Conservation (phyloP, 352 stramenopile genomes). For the Pythium sp. region DNA sequence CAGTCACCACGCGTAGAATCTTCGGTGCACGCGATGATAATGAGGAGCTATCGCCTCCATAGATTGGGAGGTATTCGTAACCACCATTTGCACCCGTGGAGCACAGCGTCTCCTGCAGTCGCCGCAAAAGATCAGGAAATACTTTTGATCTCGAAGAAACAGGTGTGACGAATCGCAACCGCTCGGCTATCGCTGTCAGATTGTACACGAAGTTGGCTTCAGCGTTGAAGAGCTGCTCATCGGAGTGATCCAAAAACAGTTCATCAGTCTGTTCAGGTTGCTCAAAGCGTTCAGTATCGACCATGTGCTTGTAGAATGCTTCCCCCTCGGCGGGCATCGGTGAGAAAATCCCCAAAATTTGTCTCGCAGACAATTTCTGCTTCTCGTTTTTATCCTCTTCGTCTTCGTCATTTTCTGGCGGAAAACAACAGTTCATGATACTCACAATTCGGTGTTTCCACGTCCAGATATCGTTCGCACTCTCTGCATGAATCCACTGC, state of each 20-base stretch:
- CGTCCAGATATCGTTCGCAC: slow-evolving; percentile 7
- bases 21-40: not conserved
- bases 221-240: slow-evolving; percentile 29
- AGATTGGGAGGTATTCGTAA: slow-evolving; percentile 22
- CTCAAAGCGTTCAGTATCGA: not conserved
- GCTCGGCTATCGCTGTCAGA: slow-evolving; percentile 30
- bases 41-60: not conserved
- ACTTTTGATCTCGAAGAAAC: slow-evolving; percentile 10
- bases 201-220: slow-evolving; percentile 34
- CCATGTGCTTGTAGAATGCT: slow-evolving; percentile 3
- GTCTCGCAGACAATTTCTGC: not conserved
- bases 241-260: slow-evolving; percentile 1
- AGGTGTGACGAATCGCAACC: slow-evolving; percentile 23
- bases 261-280: not conserved
- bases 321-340: slow-evolving; percentile 1
- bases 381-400: not conserved
- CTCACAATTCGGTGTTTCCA: slow-evolving; percentile 13
- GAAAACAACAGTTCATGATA: slow-evolving; percentile 3
- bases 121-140: slow-evolving; percentile 15
- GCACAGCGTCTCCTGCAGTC: slow-evolving; percentile 19
- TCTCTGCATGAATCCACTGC: slow-evolving; percentile 29
- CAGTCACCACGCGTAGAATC: slow-evolving; percentile 27
- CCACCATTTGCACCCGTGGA: not conserved
- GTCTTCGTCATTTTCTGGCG: not conserved
- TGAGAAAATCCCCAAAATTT: slow-evolving; percentile 17